Conservation (phyloP, 2,329 filamentous ascomycete genomes). For the Clonostachys chloroleuca region DNA sequence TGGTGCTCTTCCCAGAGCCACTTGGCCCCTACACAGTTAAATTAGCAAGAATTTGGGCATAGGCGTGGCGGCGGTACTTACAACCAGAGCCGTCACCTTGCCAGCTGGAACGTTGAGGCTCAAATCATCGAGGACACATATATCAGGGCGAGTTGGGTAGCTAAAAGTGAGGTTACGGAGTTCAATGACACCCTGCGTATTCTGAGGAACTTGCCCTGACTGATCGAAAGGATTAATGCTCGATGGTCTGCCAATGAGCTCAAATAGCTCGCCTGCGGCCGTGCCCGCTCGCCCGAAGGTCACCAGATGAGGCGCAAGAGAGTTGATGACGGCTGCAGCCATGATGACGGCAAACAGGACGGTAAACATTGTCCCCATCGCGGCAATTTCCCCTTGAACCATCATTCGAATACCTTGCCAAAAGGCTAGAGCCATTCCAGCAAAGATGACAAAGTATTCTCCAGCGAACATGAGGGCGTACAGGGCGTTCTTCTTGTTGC, state of each 20-base stretch:
- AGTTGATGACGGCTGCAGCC: conserved; percentile 36
- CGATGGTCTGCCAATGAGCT: conserved; percentile 38
- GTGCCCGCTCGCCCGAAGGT: conserved; percentile 39
- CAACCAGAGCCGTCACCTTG: conserved; percentile 48
- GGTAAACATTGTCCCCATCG: conserved; percentile 42
- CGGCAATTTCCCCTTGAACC: conserved; percentile 32
- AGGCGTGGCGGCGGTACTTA: too few species aligned
- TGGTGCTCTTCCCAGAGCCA: conserved; percentile 55
- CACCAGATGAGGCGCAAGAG: conserved; percentile 40
- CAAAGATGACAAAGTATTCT: conserved; percentile 42
- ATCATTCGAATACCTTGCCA: conserved; percentile 47
- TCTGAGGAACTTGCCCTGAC: conserved; percentile 18
- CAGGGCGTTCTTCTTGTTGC: conserved; percentile 35
- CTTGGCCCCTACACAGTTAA: conserved; percentile 32
- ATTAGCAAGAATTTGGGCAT: too few species aligned
- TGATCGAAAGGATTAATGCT: conserved; percentile 34
- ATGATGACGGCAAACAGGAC: conserved; percentile 43
- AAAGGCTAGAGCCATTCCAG: conserved; percentile 42
- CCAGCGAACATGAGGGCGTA: conserved; percentile 36
- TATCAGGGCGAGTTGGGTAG: conserved; percentile 51
- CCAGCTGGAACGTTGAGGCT: conserved; percentile 35
- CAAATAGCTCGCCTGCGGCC: conserved; percentile 40
- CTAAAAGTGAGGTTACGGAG: conserved; percentile 44
- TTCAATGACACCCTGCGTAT: conserved; percentile 37
- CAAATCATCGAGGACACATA: conserved; percentile 36